Conservation (phyloP, 2,329 filamentous ascomycete genomes). For the Beauveria sp. region DNA sequence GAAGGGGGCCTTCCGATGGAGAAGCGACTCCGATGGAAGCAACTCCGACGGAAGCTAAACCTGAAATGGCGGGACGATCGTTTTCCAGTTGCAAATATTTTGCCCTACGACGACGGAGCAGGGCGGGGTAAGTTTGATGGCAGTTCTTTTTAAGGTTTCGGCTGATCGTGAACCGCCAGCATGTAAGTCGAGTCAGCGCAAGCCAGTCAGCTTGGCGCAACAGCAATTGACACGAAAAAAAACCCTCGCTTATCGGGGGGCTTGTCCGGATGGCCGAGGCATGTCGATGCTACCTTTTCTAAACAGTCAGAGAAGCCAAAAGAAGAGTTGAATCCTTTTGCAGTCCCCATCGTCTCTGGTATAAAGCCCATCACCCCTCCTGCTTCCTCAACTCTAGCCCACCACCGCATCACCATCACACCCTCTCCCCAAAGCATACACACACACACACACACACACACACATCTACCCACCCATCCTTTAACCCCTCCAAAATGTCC, state of each 20-base stretch:
- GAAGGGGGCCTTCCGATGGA: too few species aligned
- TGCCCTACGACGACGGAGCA: too few species aligned
- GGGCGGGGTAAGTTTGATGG: neutral
- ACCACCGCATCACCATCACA: neutral
- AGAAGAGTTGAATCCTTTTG: neutral
- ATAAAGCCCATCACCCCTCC: neutral
- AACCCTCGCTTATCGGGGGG: too few species aligned
- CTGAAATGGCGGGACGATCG: neutral
- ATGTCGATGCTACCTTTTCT: neutral
- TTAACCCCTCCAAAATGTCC: neutral
- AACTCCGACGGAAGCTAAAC: constrained; percentile 10
- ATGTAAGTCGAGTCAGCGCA: too few species aligned
- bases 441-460: neutral
- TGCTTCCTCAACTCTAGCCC: neutral
- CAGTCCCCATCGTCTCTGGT: neutral
- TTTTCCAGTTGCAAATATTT: neutral
- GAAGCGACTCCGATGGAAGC: neutral
- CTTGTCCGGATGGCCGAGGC: neutral
- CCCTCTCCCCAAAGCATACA: neutral
- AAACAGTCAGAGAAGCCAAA: neutral
- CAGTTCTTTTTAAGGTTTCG: too few species aligned
- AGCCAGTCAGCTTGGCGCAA: too few species aligned
- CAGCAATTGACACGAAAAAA: too few species aligned
- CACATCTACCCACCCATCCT: neutral
- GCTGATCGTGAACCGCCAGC: neutral